These are phyloP conservation scores for Pseudogymnoascus sp. DNA, from an alignment of 2,329 filamentous ascomycete species.

Conservation along the genomic window DNA sequence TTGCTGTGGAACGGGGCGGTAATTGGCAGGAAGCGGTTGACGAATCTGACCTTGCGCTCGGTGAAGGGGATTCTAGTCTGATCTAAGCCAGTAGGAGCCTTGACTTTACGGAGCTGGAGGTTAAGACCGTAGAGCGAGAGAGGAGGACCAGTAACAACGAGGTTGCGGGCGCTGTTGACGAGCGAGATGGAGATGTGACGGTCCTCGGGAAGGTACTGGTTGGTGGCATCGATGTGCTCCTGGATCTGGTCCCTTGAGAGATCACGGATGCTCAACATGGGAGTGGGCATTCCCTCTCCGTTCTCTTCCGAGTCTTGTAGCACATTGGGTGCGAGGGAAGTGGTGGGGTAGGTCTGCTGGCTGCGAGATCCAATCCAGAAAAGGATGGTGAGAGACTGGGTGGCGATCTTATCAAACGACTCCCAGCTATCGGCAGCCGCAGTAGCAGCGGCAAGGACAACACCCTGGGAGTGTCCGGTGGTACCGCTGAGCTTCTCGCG, in stretches of 20 bases:
- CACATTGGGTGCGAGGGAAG: slow-evolving; percentile 82
- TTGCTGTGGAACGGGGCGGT: slow-evolving; percentile 98
- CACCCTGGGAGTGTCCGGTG: slow-evolving; percentile 93
- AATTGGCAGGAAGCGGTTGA: slow-evolving; percentile 94
- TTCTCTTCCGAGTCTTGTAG: slow-evolving; percentile 89
- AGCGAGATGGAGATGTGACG: slow-evolving; percentile 92
- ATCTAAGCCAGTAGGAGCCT: slow-evolving; percentile 93
- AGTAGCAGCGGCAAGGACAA: slow-evolving; percentile 87
- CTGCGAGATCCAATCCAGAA: slow-evolving; percentile 98
- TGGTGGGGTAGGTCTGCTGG: slow-evolving; percentile 93
- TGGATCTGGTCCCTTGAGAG: slow-evolving; percentile 82
- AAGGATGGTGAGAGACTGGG: slow-evolving; percentile 77
- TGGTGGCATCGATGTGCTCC: slow-evolving; percentile 93
- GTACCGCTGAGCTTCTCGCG: slow-evolving; percentile 78
- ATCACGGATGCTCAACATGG: slow-evolving; percentile 96
- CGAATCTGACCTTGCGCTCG: slow-evolving; percentile 91
- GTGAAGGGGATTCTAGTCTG: slow-evolving; percentile 92
- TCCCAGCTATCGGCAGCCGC: slow-evolving; percentile 91
- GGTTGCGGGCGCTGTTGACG: slow-evolving; percentile 92
- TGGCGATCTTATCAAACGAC: slow-evolving; percentile 72
- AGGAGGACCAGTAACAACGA: slow-evolving; percentile 92
- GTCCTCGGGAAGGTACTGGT: slow-evolving; percentile 87
- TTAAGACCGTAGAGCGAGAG: slow-evolving; percentile 96
- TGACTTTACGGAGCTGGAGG: slow-evolving; percentile 88
- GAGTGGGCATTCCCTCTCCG: slow-evolving; percentile 90